phyloP scores from a whole-genome alignment of 2,329 filamentous ascomycete species.

The Colletotrichum melonis region DNA sequence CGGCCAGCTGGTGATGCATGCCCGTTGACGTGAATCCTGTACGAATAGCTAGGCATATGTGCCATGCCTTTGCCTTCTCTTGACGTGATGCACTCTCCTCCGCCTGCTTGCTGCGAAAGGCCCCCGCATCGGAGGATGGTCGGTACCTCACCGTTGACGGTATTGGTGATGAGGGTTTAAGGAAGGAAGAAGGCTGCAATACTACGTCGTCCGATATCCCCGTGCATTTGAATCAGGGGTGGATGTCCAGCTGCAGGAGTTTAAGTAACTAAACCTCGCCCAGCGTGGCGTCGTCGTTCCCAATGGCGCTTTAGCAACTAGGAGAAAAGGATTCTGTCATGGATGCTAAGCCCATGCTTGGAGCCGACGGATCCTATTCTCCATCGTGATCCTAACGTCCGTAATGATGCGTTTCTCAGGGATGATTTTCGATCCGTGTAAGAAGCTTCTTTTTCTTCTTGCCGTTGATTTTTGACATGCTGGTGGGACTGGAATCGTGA shows the following conservation, averaged over 20 bases:
- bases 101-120: slow-evolving; percentile 3
- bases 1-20: slow-evolving; percentile 1
- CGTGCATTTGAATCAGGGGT: slow-evolving; percentile 29
- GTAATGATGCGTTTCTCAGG: slow-evolving; percentile 1
- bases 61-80: background rate
- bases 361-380: slow-evolving; percentile 20
- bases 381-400: slow-evolving; percentile 7
- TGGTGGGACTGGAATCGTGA: background rate
- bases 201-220: slow-evolving; percentile 25
- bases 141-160: background rate
- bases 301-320: background rate
- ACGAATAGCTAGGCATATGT: slow-evolving; percentile 5
- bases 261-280: background rate
- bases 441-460: background rate
- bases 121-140: slow-evolving; percentile 4
- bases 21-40: slow-evolving; percentile 3
- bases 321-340: background rate
- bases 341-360: slow-evolving; percentile 6
- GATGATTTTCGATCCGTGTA: slow-evolving; percentile 1
- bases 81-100: background rate
- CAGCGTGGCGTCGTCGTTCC: slow-evolving; percentile 1
- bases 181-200: slow-evolving; percentile 16
- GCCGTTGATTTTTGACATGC: background rate
- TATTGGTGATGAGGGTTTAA: background rate
- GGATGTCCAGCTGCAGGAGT: slow-evolving; percentile 20